These are phyloP conservation scores for Seminavis robusta DNA, from an alignment of 108 stramenopile genomes.

Conservation along the genomic window DNA sequence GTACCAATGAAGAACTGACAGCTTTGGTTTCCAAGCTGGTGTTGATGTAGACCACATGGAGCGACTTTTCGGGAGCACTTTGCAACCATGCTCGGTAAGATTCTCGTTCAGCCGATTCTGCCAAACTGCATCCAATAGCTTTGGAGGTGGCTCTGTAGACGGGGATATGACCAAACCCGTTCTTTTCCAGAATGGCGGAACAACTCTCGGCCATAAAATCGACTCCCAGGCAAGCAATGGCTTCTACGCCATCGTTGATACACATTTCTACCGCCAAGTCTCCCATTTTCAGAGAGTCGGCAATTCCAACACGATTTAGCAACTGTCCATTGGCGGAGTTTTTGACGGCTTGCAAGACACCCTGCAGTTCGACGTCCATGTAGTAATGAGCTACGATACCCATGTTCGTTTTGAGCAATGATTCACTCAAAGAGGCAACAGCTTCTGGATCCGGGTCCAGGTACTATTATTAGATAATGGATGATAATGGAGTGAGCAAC, in stretches of 20 bases:
- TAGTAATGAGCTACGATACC: constrained; percentile 96
- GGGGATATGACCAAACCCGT: constrained; percentile 70
- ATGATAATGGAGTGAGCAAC: not conserved
- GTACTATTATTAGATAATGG: constrained; percentile 44
- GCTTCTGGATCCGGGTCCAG: constrained; percentile 69
- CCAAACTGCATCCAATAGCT: constrained; percentile 87
- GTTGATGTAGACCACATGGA: constrained; percentile 96
- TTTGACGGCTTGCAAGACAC: constrained; percentile 69
- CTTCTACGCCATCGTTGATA: constrained; percentile 24
- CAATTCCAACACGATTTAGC: constrained; percentile 67
- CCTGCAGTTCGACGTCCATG: constrained; percentile 97
- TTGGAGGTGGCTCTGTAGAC: constrained; percentile 77
- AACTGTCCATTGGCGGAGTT: constrained; percentile 22
- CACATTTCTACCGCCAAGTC: constrained; percentile 91
- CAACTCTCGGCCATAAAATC: constrained; percentile 96
- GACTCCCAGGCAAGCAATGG: constrained; percentile 88
- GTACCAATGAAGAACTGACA: constrained; percentile 63
- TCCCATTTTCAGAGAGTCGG: constrained; percentile 94
- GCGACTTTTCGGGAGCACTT: constrained; percentile 22
- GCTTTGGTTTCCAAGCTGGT: constrained; percentile 95
- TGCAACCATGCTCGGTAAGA: constrained; percentile 82
- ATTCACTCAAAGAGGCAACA: constrained; percentile 51
- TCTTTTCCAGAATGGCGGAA: constrained; percentile 72
- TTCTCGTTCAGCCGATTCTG: constrained; percentile 86
- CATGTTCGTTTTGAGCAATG: constrained; percentile 60